Evolutionary conservation across 2,329 filamentous ascomycete species (phyloP), one percentile per base, ranked within the genome.

Genomic region (Knoxdaviesia proteae): DNA sequence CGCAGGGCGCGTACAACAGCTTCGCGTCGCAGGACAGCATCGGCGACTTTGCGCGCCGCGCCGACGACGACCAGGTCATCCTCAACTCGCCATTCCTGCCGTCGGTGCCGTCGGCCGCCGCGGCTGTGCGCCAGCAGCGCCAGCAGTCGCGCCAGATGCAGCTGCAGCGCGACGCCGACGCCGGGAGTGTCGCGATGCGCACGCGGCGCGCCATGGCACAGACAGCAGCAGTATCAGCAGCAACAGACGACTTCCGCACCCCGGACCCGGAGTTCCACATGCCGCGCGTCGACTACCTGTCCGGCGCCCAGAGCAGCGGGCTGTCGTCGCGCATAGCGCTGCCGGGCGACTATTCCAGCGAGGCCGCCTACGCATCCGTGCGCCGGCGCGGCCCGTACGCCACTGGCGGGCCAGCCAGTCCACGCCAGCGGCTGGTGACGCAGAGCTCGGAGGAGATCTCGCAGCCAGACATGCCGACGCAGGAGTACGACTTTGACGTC

Each of bases 61-160:
- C 67, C 42, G 67, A 71, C 42, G 69, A 74, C 49, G 68, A 73
- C 39, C 61, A 65, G 44, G 62, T 71, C 34, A 69, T 74, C 41
- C 53, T 71, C 36, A 61, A 68, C 29, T 61, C 68, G 32, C 69
- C 69, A 0, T 74, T 74, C 40, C 66, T 64, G 10, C 70, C 70
- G 0, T 72, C 68, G 7, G 51, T 74, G 10, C 62, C 62, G 5
- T 53, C 59, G 1, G 53, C 60, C 30, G 20, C 20, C 20, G 20
- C 20, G 20, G 20, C 51, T 50, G 38, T 48, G 45, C 4, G 32
- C 41, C 7, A 44, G 39, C 31, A 46, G 34, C 32, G 38, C 20
- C 41, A 39, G 38, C 38, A 40, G 34, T 47, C 42, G 36, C 49
- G 46, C 20, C 47, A 49, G 6, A 45, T 39, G 31, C 42, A 51